These are phyloP conservation scores for Elymus sibiricus DNA, from an alignment of 176 grass and related monocot species.

Conservation along the genomic window DNA sequence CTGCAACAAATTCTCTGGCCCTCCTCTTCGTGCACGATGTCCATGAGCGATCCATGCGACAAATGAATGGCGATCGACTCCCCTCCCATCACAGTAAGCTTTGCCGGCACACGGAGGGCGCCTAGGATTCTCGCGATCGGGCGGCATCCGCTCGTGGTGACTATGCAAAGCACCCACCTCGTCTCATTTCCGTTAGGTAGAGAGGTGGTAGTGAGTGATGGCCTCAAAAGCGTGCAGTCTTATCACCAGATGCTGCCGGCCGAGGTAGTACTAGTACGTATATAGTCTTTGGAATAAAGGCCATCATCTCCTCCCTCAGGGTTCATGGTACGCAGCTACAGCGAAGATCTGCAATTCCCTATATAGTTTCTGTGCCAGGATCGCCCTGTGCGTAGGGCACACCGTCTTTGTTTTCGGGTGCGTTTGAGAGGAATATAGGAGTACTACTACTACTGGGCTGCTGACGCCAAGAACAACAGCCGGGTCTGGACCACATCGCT, in stretches of 20 bases:
- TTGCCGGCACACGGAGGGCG: not conserved
- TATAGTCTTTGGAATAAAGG: not conserved
- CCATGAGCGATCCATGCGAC: not conserved
- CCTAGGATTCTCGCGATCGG: not conserved
- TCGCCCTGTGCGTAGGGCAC: not conserved
- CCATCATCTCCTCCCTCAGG: not conserved
- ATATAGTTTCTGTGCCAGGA: not conserved
- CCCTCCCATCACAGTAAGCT: not conserved
- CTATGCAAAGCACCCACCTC: not conserved
- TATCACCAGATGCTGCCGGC: not conserved
- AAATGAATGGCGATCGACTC: not conserved
- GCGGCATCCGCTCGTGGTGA: conserved; percentile 4
- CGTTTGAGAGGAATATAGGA: not conserved
- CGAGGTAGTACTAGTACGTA: not conserved
- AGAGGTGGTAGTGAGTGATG: conserved; percentile 3
- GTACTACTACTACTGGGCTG: not conserved
- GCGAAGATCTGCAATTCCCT: not conserved
- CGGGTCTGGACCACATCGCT: not conserved
- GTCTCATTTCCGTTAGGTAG: not conserved
- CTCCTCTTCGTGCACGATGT: not conserved
- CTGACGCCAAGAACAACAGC: not conserved
- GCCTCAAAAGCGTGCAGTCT: conserved; percentile 12
- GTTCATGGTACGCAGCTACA: not conserved
- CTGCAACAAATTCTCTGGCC: too few relatives aligned
- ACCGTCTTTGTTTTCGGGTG: not conserved